These are phyloP conservation scores for Alternaria triticina DNA, from an alignment of 2,329 filamentous ascomycete genomes.

Conservation along the genomic window DNA sequence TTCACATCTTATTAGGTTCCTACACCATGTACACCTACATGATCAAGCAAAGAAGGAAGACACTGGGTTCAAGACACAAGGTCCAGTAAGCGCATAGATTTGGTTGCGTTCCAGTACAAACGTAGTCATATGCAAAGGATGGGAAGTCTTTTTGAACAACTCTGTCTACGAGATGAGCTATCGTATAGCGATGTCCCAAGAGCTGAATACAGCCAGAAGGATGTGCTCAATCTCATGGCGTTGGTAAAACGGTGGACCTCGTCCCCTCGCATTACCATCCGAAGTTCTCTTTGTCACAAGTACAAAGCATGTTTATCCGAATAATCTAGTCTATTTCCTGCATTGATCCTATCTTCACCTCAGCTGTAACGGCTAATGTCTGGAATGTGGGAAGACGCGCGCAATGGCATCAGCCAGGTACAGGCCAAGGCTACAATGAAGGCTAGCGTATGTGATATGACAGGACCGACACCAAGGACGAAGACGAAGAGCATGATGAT, in stretches of 20 bases:
- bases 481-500: not conserved
- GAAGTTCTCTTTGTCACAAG: too few species aligned
- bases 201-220: not conserved
- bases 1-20: conserved; percentile 19
- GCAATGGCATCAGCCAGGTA: not conserved
- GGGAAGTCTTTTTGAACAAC: not conserved
- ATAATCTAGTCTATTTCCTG: too few species aligned
- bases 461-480: not conserved
- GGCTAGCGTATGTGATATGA: not conserved
- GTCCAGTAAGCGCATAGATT: not conserved
- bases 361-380: not conserved
- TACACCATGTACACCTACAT: conserved; percentile 39
- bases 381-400: not conserved
- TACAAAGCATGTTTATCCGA: too few species aligned
- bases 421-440: not conserved
- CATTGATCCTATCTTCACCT: too few species aligned
- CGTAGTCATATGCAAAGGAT: not conserved
- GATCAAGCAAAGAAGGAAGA: conserved; percentile 34
- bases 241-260: not conserved
- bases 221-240: not conserved
- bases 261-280: too few species aligned
- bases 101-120: not conserved
- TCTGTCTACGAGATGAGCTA: too few species aligned
- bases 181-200: not conserved
- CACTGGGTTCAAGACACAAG: conserved; percentile 9